These are phyloP conservation scores for Bryum argenteum DNA, from an alignment of 225 moss, liverwort and hornwort species.

Conservation along the genomic window DNA sequence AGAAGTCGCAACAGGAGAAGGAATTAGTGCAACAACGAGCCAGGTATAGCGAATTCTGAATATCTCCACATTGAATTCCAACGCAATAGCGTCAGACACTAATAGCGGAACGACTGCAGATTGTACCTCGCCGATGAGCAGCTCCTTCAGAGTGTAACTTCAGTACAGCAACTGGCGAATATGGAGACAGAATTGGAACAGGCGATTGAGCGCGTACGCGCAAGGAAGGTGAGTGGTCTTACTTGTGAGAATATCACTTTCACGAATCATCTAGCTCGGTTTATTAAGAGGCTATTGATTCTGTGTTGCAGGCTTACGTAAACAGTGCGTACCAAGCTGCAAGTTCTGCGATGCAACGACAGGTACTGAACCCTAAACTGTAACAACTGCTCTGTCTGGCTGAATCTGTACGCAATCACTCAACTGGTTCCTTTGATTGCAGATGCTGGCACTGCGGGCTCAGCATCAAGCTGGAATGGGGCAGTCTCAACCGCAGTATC, in stretches of 20 bases:
- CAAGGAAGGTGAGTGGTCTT: slow-evolving; percentile 40
- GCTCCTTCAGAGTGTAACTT: slow-evolving; percentile 51
- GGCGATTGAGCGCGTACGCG: slow-evolving; percentile 57
- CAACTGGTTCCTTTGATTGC: not conserved
- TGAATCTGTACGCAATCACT: not conserved
- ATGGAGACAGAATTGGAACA: slow-evolving; percentile 62
- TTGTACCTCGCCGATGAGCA: slow-evolving; percentile 59
- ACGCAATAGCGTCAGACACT: too few relatives aligned
- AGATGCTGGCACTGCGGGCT: slow-evolving; percentile 50
- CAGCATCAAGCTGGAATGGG: slow-evolving; percentile 43
- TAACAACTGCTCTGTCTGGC: not conserved
- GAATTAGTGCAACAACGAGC: slow-evolving; percentile 55
- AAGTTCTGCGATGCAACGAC: slow-evolving; percentile 50
- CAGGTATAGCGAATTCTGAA: slow-evolving; percentile 24
- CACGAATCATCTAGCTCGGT: too few relatives aligned
- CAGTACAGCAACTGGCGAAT: slow-evolving; percentile 61
- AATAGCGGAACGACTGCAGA: slow-evolving; percentile 26
- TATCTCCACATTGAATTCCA: too few relatives aligned
- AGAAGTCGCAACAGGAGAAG: slow-evolving; percentile 54
- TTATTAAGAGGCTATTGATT: not conserved
- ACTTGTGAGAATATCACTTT: not conserved
- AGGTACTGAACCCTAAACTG: slow-evolving; percentile 28
- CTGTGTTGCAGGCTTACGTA: slow-evolving; percentile 46
- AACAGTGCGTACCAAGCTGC: slow-evolving; percentile 47
- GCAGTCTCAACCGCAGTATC: slow-evolving; percentile 29